A percentile compares a stretch with the other conserved stretches of the same genome.
phyloP scores from a whole-genome alignment of 768 basidiomycete species.

The Russula olivacea region DNA sequence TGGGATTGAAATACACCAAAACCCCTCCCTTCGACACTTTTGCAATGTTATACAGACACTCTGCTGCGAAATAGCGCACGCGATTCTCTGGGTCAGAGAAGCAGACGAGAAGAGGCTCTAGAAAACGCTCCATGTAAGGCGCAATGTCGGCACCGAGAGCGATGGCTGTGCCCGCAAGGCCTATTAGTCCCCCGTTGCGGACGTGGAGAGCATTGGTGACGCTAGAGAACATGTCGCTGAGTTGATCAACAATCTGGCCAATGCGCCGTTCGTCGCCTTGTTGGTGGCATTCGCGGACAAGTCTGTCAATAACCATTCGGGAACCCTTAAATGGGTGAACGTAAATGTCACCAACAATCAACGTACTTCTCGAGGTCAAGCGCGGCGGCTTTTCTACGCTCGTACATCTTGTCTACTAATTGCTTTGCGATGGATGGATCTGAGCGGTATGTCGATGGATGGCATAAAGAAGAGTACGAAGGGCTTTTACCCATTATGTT shows the following conservation, averaged over 20 bases:
- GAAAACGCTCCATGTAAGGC: slow-evolving; percentile 90
- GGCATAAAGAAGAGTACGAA: not conserved
- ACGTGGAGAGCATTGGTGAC: slow-evolving; percentile 78
- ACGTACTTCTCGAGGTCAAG: slow-evolving; percentile 90
- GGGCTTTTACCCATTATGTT: not conserved
- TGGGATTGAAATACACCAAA: slow-evolving; percentile 94
- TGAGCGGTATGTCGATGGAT: slow-evolving; percentile 33
- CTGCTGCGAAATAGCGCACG: slow-evolving; percentile 95
- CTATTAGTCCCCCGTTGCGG: slow-evolving; percentile 92
- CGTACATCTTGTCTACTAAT: slow-evolving; percentile 89
- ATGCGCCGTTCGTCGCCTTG: slow-evolving; percentile 79
- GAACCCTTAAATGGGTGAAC: not conserved
- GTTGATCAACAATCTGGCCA: slow-evolving; percentile 83
- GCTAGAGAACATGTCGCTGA: slow-evolving; percentile 90
- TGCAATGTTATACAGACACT: slow-evolving; percentile 96
- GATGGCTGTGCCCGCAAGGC: slow-evolving; percentile 94
- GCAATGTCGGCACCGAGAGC: slow-evolving; percentile 90
- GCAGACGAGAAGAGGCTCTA: slow-evolving; percentile 81
- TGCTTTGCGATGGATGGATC: slow-evolving; percentile 74
- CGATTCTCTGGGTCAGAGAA: slow-evolving; percentile 93
- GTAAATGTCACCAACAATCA: not conserved
- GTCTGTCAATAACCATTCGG: slow-evolving; percentile 38
- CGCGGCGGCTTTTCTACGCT: slow-evolving; percentile 93
- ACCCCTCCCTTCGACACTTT: slow-evolving; percentile 97
- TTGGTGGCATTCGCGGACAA: slow-evolving; percentile 80